Base-by-base conservation (phyloP, 2,329 filamentous ascomycete genomes). In the Calonectria naviculata region DNA sequence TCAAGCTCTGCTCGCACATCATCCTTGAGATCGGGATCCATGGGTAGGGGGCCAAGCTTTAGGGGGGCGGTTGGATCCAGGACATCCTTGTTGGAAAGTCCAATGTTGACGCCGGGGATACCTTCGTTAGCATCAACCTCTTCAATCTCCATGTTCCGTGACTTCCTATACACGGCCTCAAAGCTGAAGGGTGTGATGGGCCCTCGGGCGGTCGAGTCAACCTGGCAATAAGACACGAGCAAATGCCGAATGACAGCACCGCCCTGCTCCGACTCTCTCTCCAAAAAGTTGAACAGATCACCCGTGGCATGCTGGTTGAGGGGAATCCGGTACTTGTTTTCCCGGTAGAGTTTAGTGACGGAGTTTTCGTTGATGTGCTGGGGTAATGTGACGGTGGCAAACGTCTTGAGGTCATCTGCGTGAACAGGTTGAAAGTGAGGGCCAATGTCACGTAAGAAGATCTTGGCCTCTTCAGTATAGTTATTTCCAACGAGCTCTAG, bases 1-100 rank as follows among this genome's bases (percentile, higher is more conserved):
- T 94, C 92, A 1, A 98, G 87, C 75, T 98, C 95, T 6, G 93
- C 94, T 26, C 95, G 92, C 5, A 99, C 92, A 80, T 99, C 97
- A 13, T 93, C 92, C 76, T 94, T 92, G 46, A 98, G 85, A 7
- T 97, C 94, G 19, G 89, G 84, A 63, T 99, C 97, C 89, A 97
- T 93, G 0, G 95, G 94, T 49, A 98, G 84, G 13, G 93, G 92
- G 0, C 95, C 97, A 4, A 99, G 89, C 75, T 92, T 93, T 13
- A 99, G 86, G 5, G 87, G 83, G 3, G 87, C 84, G 26, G 85
- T 85, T 28, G 89, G 87, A 62, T 91, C 88, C 38, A 91, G 84
- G 26, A 92, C 85, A 72, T 92, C 89, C 69, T 88, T 88, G 75
- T 92, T 92, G 17, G 87, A 87, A 2, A 92, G 83, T 1, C 91